Evolutionary conservation across 179 eudicot genomes (phyloP), one percentile per base, ranked within the genome.

Genomic region (Beta lomatogona): DNA sequence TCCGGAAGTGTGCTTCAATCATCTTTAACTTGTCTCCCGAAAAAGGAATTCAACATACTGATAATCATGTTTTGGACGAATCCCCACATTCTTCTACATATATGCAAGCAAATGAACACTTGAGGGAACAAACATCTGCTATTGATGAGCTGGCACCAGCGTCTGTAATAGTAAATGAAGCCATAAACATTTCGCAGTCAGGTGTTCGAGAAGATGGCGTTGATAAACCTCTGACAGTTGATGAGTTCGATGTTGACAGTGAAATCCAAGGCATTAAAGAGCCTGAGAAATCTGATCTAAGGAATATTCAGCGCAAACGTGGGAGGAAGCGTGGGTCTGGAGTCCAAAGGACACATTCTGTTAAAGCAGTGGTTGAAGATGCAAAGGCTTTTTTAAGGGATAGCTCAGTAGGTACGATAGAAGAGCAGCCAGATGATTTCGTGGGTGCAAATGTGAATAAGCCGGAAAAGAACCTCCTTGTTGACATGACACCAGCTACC

Each of bases 321-420:
- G 85, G 45, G 73, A 82, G 83, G 79, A 91, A 86, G 77, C 82
- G 88, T n/a, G 86, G 80, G 77, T 76, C 74, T 48, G 87, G 89
- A 63, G 79, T 86, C 82, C 87, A 71, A 46, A 88, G 90, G 83
- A 91, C 90, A n/a, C 85, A 84, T 66, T 86, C 97, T 76, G 90
- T 91, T 31, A 91, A 90, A 86, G 89, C 88, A 21, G 94, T 84
- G 67, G 91, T 93, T 82, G 91, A 89, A 83, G 97, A 93, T 63
- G 92, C 94, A 55, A 81, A 86, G 60, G 84, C 75, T 77, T 80
- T 91, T 73, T 78, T 89, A 58, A 89, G 88, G 66, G 82, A 86
- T 82, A 72, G 73, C 79, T 85, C 31, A 81, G 59, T 67, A 70
- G 71, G 63, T 68, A 58, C 78, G 77, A 77, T 52, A 88, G 87